These are phyloP conservation scores for Penium margaritaceum DNA, from an alignment of 139 green algal species.

Conservation along the genomic window DNA sequence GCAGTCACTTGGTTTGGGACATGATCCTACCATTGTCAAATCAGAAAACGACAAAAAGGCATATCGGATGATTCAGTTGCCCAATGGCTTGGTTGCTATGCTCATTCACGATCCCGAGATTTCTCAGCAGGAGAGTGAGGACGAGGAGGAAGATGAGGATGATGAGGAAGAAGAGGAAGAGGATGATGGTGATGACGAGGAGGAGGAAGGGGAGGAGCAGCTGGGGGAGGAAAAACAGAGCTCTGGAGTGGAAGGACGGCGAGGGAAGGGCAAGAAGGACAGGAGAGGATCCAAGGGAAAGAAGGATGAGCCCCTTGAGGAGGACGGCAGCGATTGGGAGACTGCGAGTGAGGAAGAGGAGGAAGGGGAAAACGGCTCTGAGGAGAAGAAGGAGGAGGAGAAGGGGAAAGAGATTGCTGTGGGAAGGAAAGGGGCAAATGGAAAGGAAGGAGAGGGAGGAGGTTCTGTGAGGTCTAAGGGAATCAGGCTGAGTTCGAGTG, in stretches of 20 bases:
- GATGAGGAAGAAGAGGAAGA: slow-evolving; percentile 39
- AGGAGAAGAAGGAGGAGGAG: background rate
- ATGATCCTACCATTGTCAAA: slow-evolving; percentile 30
- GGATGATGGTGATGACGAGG: slow-evolving; percentile 14
- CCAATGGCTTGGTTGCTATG: slow-evolving; percentile 70
- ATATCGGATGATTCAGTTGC: slow-evolving; percentile 62
- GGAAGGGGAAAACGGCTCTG: slow-evolving; percentile 21
- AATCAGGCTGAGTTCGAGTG: background rate
- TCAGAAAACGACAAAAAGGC: slow-evolving; percentile 61
- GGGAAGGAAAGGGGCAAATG: background rate
- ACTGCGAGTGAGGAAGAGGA: slow-evolving; percentile 28
- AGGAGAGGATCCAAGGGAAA: background rate
- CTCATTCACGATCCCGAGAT: slow-evolving; percentile 86
- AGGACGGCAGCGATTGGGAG: slow-evolving; percentile 25
- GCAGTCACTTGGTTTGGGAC: too few relatives aligned
- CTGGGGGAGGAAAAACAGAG: slow-evolving; percentile 12
- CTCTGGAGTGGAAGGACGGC: slow-evolving; percentile 2
- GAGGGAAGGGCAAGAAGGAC: background rate
- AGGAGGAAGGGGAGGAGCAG: slow-evolving; percentile 5
- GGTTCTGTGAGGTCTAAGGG: background rate
- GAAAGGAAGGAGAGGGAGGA: background rate
- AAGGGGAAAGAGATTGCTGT: background rate
- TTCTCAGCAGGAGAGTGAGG: slow-evolving; percentile 9
- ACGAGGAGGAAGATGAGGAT: slow-evolving; percentile 50
- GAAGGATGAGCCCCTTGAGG: slow-evolving; percentile 7